These are phyloP conservation scores for Afroboletus lepidellus DNA, from an alignment of 1,284 basidiomycete species.

Conservation along the genomic window DNA sequence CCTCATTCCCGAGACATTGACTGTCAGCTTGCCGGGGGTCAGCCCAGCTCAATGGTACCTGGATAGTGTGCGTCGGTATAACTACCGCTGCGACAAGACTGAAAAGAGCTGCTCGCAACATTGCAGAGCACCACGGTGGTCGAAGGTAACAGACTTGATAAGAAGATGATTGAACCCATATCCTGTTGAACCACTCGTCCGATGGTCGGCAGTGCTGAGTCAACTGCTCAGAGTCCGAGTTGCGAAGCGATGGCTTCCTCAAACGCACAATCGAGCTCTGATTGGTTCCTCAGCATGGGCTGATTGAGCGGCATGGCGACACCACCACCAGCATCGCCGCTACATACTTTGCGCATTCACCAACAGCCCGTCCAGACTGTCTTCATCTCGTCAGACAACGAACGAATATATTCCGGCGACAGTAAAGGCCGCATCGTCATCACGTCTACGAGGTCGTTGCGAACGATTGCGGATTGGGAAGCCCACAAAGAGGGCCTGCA, in stretches of 20 bases:
- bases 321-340: constrained; percentile 47
- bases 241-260: too few species aligned
- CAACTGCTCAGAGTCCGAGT: too few species aligned
- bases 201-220: too few species aligned
- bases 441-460: constrained; percentile 69
- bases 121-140: constrained; percentile 4
- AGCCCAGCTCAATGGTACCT: constrained; percentile 11
- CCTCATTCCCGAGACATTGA: neutral
- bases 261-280: too few species aligned
- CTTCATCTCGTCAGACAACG: constrained; percentile 64
- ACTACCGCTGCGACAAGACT: neutral
- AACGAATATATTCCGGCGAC: constrained; percentile 81
- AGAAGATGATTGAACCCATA: too few species aligned
- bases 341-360: constrained; percentile 76
- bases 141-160: too few species aligned
- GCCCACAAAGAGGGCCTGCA: constrained; percentile 77
- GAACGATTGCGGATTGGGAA: constrained; percentile 71
- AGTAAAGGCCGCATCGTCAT: constrained; percentile 67
- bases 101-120: constrained; percentile 1
- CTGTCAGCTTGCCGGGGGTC: neutral
- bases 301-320: constrained; percentile 4
- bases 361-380: constrained; percentile 56
- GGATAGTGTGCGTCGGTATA: constrained; percentile 1
- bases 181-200: too few species aligned
- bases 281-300: too few species aligned